Percentiles rank a stretch among this genome's conserved stretches.
phyloP scores from a whole-genome alignment of 202 grass and related monocot genomes.

The Cymbopogon flexuosus region DNA sequence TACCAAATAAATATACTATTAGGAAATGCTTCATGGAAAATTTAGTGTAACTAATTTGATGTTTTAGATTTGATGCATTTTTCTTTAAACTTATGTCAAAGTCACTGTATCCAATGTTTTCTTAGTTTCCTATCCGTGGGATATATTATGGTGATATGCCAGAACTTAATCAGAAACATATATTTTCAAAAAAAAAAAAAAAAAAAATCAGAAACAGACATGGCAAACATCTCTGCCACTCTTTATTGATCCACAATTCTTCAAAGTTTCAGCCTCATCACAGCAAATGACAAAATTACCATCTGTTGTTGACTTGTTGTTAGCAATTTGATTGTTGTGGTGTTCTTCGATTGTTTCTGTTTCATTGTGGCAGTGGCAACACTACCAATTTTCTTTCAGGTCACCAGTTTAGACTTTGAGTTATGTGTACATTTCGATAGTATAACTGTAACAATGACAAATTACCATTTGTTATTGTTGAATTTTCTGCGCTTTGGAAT shows the following conservation, averaged over 20 bases:
- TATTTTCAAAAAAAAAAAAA: too few species aligned
- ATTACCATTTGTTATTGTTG: background rate
- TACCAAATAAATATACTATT: too few species aligned
- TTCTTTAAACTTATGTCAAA: too few species aligned
- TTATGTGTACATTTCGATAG: background rate
- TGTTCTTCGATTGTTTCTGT: background rate
- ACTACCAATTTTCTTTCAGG: background rate
- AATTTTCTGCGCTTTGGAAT: background rate
- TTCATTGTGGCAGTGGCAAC: background rate
- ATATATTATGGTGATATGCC: too few species aligned
- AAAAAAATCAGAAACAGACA: too few species aligned
- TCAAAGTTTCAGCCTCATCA: background rate
- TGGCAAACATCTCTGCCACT: background rate
- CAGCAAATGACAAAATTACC: background rate
- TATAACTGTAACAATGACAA: background rate
- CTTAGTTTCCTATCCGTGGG: too few species aligned
- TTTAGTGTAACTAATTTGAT: too few species aligned
- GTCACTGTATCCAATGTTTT: too few species aligned
- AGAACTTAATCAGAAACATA: too few species aligned
- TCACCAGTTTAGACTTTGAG: background rate
- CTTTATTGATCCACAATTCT: background rate
- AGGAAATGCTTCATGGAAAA: too few species aligned
- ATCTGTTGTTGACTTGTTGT: background rate
- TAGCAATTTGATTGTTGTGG: background rate
- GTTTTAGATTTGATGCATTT: too few species aligned